These are phyloP conservation scores for Plasmopara viticola DNA, from an alignment of 352 stramenopile genomes.

Conservation along the genomic window DNA sequence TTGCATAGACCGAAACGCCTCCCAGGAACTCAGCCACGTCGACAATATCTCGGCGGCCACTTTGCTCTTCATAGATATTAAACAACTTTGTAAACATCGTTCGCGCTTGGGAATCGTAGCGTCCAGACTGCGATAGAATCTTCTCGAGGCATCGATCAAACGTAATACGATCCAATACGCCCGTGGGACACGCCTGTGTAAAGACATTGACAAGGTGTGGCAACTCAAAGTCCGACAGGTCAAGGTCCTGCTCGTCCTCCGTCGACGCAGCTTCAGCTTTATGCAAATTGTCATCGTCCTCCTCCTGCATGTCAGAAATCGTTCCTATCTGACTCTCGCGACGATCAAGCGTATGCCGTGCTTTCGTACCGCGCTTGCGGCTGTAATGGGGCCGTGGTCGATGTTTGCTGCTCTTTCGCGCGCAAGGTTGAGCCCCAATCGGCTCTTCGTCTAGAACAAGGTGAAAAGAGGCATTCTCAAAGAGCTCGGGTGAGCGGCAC, in stretches of 20 bases:
- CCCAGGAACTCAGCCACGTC: constrained; percentile 79
- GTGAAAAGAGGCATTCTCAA: constrained; percentile 40
- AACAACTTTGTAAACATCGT: constrained; percentile 80
- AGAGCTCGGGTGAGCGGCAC: constrained; percentile 40
- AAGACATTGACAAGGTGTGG: constrained; percentile 81
- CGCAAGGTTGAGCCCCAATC: background rate
- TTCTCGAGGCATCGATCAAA: constrained; percentile 74
- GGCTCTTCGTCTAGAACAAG: constrained; percentile 29
- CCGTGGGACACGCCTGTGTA: constrained; percentile 64
- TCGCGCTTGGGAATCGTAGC: constrained; percentile 60
- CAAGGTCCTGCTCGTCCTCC: constrained; percentile 45
- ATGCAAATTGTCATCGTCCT: constrained; percentile 19
- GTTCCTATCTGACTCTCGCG: constrained; percentile 13
- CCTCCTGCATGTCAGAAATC: constrained; percentile 20
- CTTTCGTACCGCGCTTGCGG: constrained; percentile 10
- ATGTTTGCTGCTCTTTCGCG: constrained; percentile 10
- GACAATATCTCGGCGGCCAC: constrained; percentile 39
- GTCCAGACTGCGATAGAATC: constrained; percentile 71
- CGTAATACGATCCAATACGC: constrained; percentile 56
- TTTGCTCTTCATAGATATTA: constrained; percentile 63
- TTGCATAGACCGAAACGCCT: constrained; percentile 76
- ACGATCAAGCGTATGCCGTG: constrained; percentile 13
- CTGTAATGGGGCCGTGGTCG: constrained; percentile 10
- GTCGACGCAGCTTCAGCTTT: background rate
- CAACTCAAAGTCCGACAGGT: constrained; percentile 80